Base-by-base conservation (phyloP, 2,329 filamentous ascomycete genomes). In the Apiospora arundinis region DNA sequence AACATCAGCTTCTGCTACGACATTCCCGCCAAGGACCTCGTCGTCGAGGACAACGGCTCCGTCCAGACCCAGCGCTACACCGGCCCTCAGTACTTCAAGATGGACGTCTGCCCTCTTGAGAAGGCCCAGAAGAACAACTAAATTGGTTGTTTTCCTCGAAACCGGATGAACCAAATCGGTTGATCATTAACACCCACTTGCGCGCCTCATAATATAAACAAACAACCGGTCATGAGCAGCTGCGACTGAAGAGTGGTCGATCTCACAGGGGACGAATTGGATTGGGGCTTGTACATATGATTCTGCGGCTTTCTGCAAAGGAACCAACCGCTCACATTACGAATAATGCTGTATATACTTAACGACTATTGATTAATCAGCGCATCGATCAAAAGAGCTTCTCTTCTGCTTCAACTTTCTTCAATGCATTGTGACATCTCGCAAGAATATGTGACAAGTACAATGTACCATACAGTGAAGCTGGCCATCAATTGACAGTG, bases 41-140 rank as follows among this genome's bases (percentile, higher is more conserved):
- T 68, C 23, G 40, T 70, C 60, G 70, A 70, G 23, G 37, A 70
- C 70, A 60, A 68, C 65, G 65, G 63, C 63, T 40, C 70, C 37
- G 70, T 70, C 65, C 70, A 70, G 70, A 70, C 70, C n/a, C 42
- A 70, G 70, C 70, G 70, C 37, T 70, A 70, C 65, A n/a, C 25
- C 28, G 70, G 70, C 48, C 46, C 45, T 23, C 7, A 49, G 1
- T 66, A 68, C 42, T 70, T 70, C 60, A 48, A 67, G 42, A 67
- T 67, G 66, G 66, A 67, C 66, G 0, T 67, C 66, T 67, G 66
- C 66, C 11, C 68, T 23, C 52, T 32, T 8, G 16, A 37, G 28
- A 60, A 45, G 42, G 42, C 14, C 42, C 42, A 45, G 42, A 45
- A 45, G 42, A 16, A 45, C 42, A 45, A 60, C 52, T 60, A 60